Evolutionary conservation across 352 stramenopile species (phyloP).

Genomic region (Blastocystis sp.): DNA sequence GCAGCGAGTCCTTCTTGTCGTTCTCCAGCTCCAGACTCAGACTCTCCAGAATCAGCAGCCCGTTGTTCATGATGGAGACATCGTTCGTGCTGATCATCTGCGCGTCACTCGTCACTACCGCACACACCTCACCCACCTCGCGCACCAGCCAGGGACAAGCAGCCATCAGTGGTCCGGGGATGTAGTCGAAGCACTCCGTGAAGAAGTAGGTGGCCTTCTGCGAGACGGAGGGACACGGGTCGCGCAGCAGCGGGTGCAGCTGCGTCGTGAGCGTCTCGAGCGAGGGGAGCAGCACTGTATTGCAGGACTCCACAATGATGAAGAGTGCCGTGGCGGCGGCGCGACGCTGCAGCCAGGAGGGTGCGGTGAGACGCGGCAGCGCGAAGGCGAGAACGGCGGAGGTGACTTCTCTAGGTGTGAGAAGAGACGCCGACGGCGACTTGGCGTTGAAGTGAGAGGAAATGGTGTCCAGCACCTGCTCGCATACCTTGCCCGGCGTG

Average conservation of each 20-base stretch:
- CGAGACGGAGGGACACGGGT: neutral
- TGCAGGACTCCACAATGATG: conserved; percentile 36
- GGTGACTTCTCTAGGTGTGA: conserved; percentile 23
- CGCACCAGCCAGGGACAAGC: conserved; percentile 31
- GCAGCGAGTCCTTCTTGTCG: neutral
- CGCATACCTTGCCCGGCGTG: neutral
- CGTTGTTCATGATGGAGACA: conserved; percentile 9
- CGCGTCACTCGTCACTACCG: neutral
- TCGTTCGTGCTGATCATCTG: conserved; percentile 44
- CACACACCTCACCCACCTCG: neutral
- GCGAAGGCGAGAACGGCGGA: neutral
- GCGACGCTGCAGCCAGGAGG: conserved; percentile 25
- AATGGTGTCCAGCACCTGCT: conserved; percentile 20
- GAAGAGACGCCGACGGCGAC: neutral
- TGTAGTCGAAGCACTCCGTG: conserved; percentile 36
- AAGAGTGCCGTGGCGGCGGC: conserved; percentile 22
- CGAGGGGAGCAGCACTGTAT: neutral
- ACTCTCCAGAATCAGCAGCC: conserved; percentile 33
- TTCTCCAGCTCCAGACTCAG: neutral
- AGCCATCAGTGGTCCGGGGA: neutral
- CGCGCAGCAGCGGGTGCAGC: conserved; percentile 13
- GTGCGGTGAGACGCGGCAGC: neutral
- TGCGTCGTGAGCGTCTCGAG: neutral
- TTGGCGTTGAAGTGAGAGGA: conserved; percentile 31
- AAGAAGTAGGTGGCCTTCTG: conserved; percentile 52